Evolutionary conservation across 1,284 basidiomycete genomes (phyloP).

Genomic region (Cryptococcus sp.): DNA sequence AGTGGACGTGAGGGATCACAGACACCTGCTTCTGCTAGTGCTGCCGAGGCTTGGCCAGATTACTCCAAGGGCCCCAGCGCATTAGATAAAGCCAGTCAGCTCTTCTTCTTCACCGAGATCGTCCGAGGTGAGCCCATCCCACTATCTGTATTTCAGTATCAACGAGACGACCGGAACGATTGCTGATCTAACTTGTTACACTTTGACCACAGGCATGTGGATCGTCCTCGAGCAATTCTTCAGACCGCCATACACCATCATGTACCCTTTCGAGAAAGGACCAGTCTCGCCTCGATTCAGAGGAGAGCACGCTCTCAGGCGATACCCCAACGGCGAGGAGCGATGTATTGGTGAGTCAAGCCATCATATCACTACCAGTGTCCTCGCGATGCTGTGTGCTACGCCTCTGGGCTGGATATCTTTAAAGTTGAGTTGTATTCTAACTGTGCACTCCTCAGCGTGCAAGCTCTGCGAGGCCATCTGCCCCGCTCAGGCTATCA

Average conservation of each 20-base stretch:
- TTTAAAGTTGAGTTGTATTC: neutral
- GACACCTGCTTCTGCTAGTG: neutral
- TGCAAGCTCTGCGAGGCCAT: slow-evolving; percentile 99
- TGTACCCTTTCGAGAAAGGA: slow-evolving; percentile 86
- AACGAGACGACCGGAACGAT: neutral
- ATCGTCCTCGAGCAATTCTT: slow-evolving; percentile 98
- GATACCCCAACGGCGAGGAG: slow-evolving; percentile 98
- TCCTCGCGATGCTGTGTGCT: neutral
- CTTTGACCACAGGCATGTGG: slow-evolving; percentile 79
- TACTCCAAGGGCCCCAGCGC: slow-evolving; percentile 72
- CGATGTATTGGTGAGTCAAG: slow-evolving; percentile 83
- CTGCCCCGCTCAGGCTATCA: slow-evolving; percentile 98
- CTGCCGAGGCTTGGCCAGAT: slow-evolving; percentile 36
- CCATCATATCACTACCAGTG: neutral
- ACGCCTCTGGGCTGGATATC: neutral
- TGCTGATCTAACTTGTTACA: neutral
- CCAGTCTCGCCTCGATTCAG: slow-evolving; percentile 97
- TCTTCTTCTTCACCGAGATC: slow-evolving; percentile 99
- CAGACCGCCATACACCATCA: slow-evolving; percentile 95
- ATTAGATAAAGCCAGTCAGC: slow-evolving; percentile 90
- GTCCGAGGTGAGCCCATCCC: slow-evolving; percentile 68
- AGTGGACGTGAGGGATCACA: slow-evolving; percentile 14
- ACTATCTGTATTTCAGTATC: neutral
- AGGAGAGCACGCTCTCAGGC: slow-evolving; percentile 96
- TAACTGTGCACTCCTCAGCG: slow-evolving; percentile 60